Conservation (phyloP, 257 asterid genomes). For the Lycium ferocissimum region DNA sequence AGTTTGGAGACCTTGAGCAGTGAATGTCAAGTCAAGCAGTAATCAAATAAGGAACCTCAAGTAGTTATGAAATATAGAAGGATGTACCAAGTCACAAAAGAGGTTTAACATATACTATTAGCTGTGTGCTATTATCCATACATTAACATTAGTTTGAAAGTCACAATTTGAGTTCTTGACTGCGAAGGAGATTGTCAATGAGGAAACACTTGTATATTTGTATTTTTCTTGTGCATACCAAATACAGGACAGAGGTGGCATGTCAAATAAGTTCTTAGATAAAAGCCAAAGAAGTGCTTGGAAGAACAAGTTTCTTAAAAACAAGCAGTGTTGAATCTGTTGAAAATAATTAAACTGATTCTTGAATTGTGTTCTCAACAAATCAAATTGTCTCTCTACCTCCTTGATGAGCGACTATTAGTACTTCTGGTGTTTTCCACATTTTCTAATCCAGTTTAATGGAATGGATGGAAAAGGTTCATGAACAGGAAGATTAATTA, state of each 20-base stretch:
- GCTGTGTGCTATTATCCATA: neutral
- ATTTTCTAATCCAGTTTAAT: slow-evolving; percentile 6
- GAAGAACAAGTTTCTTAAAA: slow-evolving; percentile 17
- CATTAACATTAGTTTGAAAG: slow-evolving; percentile 24
- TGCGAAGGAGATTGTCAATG: neutral
- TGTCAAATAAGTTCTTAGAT: neutral
- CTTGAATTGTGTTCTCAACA: slow-evolving; percentile 1
- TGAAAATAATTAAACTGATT: neutral
- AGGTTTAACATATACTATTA: neutral
- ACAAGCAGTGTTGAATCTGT: neutral
- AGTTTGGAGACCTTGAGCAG: slow-evolving; percentile 7
- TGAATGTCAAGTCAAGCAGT: slow-evolving; percentile 1
- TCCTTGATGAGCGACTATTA: neutral
- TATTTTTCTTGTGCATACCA: slow-evolving; percentile 4
- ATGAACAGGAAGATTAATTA: neutral
- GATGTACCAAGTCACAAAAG: slow-evolving; percentile 15
- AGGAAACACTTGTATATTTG: neutral
- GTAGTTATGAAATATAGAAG: neutral
- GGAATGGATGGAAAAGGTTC: neutral
- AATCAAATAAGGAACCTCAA: slow-evolving; percentile 5
- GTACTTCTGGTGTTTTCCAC: neutral
- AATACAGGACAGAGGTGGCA: neutral
- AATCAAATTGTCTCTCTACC: neutral
- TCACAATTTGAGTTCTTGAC: slow-evolving; percentile 13
- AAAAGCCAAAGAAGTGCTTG: neutral